Evolutionary conservation across 352 stramenopile species (phyloP), one percentile per base, ranked within the genome.

Genomic region (Phytophthora fragariaefolia): DNA sequence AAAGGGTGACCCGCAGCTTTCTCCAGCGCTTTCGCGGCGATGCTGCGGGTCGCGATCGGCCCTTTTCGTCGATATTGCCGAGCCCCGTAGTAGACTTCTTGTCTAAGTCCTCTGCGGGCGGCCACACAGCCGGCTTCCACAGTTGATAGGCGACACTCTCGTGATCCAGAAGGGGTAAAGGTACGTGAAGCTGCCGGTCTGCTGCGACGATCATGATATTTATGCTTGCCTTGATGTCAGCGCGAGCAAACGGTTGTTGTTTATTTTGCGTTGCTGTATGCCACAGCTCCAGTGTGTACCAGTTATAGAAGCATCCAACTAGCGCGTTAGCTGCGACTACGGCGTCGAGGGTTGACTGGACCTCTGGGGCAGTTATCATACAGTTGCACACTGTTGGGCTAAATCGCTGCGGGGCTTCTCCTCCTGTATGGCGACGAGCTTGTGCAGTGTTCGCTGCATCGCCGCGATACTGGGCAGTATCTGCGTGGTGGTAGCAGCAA

Each of bases 61-160:
- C 38, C 24, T 65, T 65, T 3, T 24, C 23, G 28, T 66, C 54
- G 6, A 65, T 13, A 8, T 15, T 4, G 9, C 53, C 15, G 6
- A 61, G 63, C 18, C 6, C 40, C 7, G 38, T 27, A 17, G 65
- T 71, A 1, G 30, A 27, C 27, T 55, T 56, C 18, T 32, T 50
- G 55, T 71, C 48, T 10, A 71, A 24, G 0, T 58, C 34, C 23
- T 70, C 27, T 6, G 63, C 32, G 1, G 54, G 38, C 22, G 55
- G 40, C 63, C 63, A 65, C 10, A 66, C 28, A 12, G 17, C 38
- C 49, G 61, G 55, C 42, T 66, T 71, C 63, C 63, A 61, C n/a
- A 50, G 46, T 3, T 46, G 52, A 43, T 64, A 52, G 7, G 43
- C n/a, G 3, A 45, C n/a, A 10, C 26, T n/a, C 20, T 47, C 48